These are phyloP conservation scores for Paecilomyces sp. DNA, from an alignment of 2,329 filamentous ascomycete genomes.

Conservation along the genomic window DNA sequence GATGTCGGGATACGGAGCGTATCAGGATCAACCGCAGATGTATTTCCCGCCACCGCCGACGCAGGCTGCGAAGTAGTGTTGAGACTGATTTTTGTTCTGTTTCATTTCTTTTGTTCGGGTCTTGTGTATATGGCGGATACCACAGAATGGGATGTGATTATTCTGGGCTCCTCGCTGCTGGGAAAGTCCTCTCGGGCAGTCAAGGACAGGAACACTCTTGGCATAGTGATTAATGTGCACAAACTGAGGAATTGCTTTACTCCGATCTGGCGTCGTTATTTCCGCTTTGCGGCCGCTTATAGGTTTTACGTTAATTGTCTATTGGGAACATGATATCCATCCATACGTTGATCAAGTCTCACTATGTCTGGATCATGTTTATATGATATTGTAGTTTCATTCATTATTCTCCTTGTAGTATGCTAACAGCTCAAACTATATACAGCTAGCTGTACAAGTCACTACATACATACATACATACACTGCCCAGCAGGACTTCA, in stretches of 20 bases:
- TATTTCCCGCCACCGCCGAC: constrained; percentile 40
- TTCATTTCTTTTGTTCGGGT: too few relatives aligned
- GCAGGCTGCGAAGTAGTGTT: constrained; percentile 20
- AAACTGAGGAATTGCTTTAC: not conserved
- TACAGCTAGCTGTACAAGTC: not conserved
- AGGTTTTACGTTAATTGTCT: not conserved
- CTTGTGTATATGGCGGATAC: too few relatives aligned
- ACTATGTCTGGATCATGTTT: not conserved
- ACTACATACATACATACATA: not conserved
- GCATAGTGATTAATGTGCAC: not conserved
- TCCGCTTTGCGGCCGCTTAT: not conserved
- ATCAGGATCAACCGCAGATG: constrained; percentile 17
- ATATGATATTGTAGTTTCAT: not conserved
- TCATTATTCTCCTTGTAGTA: not conserved
- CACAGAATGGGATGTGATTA: too few relatives aligned
- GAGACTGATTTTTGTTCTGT: not conserved
- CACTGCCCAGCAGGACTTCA: not conserved
- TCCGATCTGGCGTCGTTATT: not conserved
- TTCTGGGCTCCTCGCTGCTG: too few relatives aligned
- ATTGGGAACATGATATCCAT: not conserved
- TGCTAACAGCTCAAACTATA: not conserved
- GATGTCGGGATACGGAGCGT: constrained; percentile 7
- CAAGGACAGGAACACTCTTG: too few relatives aligned
- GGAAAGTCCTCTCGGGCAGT: too few relatives aligned
- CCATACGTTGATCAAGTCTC: not conserved